Evolutionary conservation across 1,139 yeast genomes (phyloP).

Genomic region (Sugiyamaella paludigena): DNA sequence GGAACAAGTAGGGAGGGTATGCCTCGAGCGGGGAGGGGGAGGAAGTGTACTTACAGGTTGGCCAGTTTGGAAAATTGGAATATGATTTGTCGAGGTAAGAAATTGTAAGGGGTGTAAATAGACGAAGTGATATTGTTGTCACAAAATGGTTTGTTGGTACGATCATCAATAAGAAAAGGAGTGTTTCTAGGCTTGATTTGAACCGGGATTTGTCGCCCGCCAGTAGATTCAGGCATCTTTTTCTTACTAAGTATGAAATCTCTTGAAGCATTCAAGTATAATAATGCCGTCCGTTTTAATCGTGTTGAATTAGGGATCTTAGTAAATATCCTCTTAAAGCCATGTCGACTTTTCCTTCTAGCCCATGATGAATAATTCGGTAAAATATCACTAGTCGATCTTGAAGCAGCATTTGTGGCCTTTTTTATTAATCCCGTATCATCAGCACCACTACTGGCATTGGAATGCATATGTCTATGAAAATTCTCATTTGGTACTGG

Average conservation of each 20-base stretch:
- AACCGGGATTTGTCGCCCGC: slow-evolving; percentile 78
- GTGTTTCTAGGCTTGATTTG: slow-evolving; percentile 32
- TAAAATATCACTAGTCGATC: slow-evolving; percentile 24
- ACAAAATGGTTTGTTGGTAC: slow-evolving; percentile 61
- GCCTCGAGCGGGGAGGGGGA: background rate
- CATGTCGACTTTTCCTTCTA: slow-evolving; percentile 3
- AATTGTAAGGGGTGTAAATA: slow-evolving; percentile 75
- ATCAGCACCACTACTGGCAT: slow-evolving; percentile 3
- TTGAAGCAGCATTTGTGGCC: background rate
- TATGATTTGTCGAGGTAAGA: slow-evolving; percentile 80
- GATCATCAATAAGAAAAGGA: slow-evolving; percentile 54
- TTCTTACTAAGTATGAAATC: slow-evolving; percentile 45
- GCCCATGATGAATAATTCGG: slow-evolving; percentile 35
- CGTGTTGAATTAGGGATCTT: slow-evolving; percentile 7
- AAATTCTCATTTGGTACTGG: background rate
- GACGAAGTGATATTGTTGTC: slow-evolving; percentile 79
- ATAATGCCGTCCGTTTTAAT: slow-evolving; percentile 2
- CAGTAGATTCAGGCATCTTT: slow-evolving; percentile 52
- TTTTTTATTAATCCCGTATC: slow-evolving; percentile 10
- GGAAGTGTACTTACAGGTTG: slow-evolving; percentile 48
- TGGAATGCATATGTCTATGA: slow-evolving; percentile 5
- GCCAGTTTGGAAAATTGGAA: slow-evolving; percentile 94
- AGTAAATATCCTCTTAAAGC: slow-evolving; percentile 1
- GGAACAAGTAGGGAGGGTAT: background rate
- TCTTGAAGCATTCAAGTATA: slow-evolving; percentile 9